phyloP scores from a whole-genome alignment of 164 flowering plant species.

The Chloranthus sessilifolius region DNA sequence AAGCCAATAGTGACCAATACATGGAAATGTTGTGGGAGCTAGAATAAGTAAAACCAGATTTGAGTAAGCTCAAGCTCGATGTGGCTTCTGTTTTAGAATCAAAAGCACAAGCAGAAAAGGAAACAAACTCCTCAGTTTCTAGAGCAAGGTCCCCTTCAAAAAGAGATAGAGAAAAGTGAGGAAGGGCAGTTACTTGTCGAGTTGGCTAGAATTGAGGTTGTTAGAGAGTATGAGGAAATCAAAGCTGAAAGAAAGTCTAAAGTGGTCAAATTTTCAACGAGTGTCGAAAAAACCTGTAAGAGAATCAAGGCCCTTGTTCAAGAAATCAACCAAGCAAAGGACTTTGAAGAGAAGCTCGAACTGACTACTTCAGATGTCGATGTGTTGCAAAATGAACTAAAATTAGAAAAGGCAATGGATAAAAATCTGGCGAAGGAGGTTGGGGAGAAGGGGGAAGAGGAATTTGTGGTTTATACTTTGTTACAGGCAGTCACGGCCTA shows the following conservation, averaged over 20 bases:
- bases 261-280: conserved; percentile 25
- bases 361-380: conserved; percentile 38
- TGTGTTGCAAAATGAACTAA: conserved; percentile 46
- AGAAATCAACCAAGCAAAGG: conserved; percentile 42
- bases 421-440: conserved; percentile 7
- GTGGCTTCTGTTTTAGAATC: conserved; percentile 49
- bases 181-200: conserved; percentile 89
- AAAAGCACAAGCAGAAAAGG: conserved; percentile 49
- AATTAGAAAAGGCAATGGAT: conserved; percentile 34
- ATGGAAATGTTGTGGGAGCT: conserved; percentile 54
- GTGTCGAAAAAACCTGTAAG: conserved; percentile 35
- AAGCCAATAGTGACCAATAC: conserved; percentile 19
- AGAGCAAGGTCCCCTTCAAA: conserved; percentile 28
- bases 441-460: conserved; percentile 13
- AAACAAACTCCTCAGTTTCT: conserved; percentile 24
- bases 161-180: conserved; percentile 59
- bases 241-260: conserved; percentile 51
- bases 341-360: conserved; percentile 43
- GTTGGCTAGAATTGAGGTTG: conserved; percentile 77
- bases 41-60: conserved; percentile 52
- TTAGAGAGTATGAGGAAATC: conserved; percentile 45
- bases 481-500: conserved; percentile 35
- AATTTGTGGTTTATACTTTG: conserved; percentile 15
- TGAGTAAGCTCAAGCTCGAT: conserved; percentile 62
- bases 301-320: conserved; percentile 30